Evolutionary conservation across 768 basidiomycete species (phyloP).

Genomic region (Candolleomyces eurysporus): DNA sequence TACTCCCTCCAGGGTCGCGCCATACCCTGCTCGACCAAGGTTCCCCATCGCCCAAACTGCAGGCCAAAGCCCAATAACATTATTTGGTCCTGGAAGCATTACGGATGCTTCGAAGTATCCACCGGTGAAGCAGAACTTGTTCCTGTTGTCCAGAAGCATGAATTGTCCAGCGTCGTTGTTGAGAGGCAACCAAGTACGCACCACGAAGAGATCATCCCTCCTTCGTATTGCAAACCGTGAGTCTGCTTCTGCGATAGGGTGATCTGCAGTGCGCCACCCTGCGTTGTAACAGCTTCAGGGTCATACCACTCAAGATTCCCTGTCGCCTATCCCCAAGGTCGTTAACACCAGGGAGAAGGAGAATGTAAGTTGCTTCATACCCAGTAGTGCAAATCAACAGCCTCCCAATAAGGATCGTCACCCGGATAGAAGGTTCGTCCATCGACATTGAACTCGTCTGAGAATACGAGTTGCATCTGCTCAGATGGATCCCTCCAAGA

Average conservation of each 20-base stretch:
- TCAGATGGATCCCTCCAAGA: conserved; percentile 57
- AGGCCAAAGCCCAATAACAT: conserved; percentile 72
- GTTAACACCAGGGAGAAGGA: neutral
- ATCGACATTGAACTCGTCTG: conserved; percentile 75
- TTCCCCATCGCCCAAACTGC: conserved; percentile 78
- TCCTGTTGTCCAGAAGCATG: conserved; percentile 49
- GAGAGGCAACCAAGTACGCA: conserved; percentile 17
- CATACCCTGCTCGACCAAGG: conserved; percentile 78
- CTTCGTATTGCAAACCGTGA: conserved; percentile 70
- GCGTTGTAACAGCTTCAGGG: conserved; percentile 74
- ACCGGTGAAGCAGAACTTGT: conserved; percentile 89
- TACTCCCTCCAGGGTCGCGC: conserved; percentile 79
- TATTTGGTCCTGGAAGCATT: conserved; percentile 62
- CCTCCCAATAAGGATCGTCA: conserved; percentile 85
- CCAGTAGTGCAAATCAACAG: conserved; percentile 80
- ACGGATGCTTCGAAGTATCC: conserved; percentile 70
- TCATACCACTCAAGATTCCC: conserved; percentile 86
- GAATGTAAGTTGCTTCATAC: conserved; percentile 23
- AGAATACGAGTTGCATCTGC: conserved; percentile 60
- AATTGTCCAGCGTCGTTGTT: conserved; percentile 8
- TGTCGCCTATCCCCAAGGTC: conserved; percentile 36
- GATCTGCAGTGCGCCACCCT: conserved; percentile 69
- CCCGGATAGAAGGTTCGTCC: conserved; percentile 77
- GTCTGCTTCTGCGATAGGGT: conserved; percentile 62
- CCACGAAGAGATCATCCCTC: conserved; percentile 50